These are phyloP conservation scores for Jacaranda copaia DNA, from an alignment of 257 asterid genomes.

Conservation along the genomic window DNA sequence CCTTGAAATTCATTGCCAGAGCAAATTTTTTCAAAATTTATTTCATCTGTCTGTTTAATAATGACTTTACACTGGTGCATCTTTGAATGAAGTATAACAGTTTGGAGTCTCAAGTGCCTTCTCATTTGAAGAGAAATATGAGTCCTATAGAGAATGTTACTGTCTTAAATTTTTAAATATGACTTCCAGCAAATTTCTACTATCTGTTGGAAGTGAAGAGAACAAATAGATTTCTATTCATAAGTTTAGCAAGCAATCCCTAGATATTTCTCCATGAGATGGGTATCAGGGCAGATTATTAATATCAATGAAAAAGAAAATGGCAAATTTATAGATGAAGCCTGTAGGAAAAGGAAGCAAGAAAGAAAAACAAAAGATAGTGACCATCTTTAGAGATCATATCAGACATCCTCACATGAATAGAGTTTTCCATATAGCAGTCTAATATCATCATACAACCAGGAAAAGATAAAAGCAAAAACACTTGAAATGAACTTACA, in stretches of 20 bases:
- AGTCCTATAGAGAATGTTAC: neutral
- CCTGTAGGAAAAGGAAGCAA: neutral
- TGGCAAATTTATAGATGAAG: conserved; percentile 2
- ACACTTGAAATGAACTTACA: conserved; percentile 51
- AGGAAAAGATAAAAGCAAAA: conserved; percentile 15
- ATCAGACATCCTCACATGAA: conserved; percentile 14
- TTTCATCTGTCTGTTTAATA: neutral
- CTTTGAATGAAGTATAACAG: neutral
- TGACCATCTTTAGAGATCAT: neutral
- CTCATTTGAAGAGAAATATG: conserved; percentile 12
- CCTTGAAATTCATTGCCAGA: neutral
- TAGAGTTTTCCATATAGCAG: conserved; percentile 18
- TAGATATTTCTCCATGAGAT: conserved; percentile 25
- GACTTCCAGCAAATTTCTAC: conserved; percentile 2
- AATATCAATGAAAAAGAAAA: conserved; percentile 3
- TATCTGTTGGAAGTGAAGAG: neutral
- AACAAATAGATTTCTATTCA: neutral
- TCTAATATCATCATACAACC: conserved; percentile 8
- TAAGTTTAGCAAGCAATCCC: neutral
- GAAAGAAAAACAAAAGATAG: conserved; percentile 5
- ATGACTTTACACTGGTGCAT: neutral
- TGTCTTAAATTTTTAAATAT: neutral
- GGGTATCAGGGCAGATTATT: neutral
- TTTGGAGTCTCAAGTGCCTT: conserved; percentile 14
- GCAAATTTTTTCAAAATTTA: neutral